A percentile compares a stretch with the other conserved stretches of the same genome.
Evolutionary conservation across 495 filamentous ascomycete genomes (phyloP).

Genomic region (Aspergillus heteromorphus): DNA sequence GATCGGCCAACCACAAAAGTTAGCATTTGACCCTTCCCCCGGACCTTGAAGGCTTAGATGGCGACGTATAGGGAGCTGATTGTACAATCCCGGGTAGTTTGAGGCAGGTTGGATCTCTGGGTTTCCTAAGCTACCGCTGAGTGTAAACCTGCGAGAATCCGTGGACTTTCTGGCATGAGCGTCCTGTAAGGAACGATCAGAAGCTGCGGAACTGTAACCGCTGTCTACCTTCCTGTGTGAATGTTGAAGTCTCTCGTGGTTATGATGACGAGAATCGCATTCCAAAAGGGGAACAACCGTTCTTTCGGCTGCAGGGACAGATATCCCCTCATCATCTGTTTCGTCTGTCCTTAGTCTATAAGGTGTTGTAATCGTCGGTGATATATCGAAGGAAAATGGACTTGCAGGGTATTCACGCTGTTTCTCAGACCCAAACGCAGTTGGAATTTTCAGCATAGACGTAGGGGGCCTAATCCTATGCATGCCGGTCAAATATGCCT

Average conservation of each 20-base stretch:
- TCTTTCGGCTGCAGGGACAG: constrained; percentile 19
- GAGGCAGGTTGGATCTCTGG: neutral
- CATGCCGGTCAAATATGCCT: neutral
- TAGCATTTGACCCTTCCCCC: neutral
- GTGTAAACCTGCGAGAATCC: constrained; percentile 21
- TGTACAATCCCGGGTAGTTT: neutral
- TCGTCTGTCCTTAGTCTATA: constrained; percentile 11
- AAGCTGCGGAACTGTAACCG: constrained; percentile 39
- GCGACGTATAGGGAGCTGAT: constrained; percentile 14
- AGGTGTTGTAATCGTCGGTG: constrained; percentile 18
- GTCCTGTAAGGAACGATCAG: constrained; percentile 25
- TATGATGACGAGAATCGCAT: neutral
- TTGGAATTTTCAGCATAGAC: constrained; percentile 19
- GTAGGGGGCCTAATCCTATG: neutral
- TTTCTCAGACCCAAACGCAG: constrained; percentile 11
- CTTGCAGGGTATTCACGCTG: constrained; percentile 28
- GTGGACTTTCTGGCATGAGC: constrained; percentile 22
- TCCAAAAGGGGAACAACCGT: neutral
- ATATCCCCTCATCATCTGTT: constrained; percentile 29
- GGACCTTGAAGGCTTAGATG: constrained; percentile 20
- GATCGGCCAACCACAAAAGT: neutral
- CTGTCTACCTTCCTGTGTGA: constrained; percentile 37
- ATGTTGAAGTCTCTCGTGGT: constrained; percentile 11
- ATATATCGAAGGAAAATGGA: constrained; percentile 38
- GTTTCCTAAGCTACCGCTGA: constrained; percentile 7